Percentiles rank a stretch among this genome's conserved stretches.
Evolutionary conservation across 106 monocot species (phyloP).

Genomic region (Gastrodia elata): DNA sequence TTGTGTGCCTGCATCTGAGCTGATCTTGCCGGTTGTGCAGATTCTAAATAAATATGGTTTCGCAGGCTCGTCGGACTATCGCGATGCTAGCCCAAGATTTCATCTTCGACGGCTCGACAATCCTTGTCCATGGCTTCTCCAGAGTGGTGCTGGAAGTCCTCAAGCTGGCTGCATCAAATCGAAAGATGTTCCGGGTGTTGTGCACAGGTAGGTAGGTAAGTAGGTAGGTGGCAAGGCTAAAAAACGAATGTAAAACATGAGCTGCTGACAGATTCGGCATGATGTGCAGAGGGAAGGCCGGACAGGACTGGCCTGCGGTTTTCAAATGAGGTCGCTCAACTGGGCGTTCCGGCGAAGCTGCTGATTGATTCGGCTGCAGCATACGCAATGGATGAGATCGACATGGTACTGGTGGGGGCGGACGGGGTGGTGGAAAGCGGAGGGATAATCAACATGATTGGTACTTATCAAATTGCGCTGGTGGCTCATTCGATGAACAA

Average conservation of each 20-base stretch:
- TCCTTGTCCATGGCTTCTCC: conserved; percentile 91
- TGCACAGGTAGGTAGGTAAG: conserved; percentile 99
- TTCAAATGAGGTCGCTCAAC: conserved; percentile 62
- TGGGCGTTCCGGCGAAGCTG: conserved; percentile 75
- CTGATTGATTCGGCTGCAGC: conserved; percentile 87
- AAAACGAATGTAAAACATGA: no score
- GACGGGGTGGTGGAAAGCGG: conserved; percentile 96
- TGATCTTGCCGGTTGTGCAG: not conserved
- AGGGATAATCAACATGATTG: conserved; percentile 98
- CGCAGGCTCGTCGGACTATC: conserved; percentile 75
- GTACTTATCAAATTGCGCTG: conserved; percentile 88
- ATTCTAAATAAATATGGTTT: not conserved
- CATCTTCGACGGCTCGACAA: conserved; percentile 87
- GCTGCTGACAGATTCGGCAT: no score
- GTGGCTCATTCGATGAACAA: conserved; percentile 94
- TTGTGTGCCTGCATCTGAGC: not conserved
- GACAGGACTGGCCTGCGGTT: conserved; percentile 76
- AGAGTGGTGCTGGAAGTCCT: conserved; percentile 88
- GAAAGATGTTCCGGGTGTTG: conserved; percentile 77
- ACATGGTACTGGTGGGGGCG: conserved; percentile 92
- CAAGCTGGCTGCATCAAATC: conserved; percentile 69
- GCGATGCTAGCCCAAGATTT: conserved; percentile 96
- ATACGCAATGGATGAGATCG: conserved; percentile 87
- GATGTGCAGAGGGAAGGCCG: conserved; percentile 84
- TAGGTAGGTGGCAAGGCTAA: no score